Evolutionary conservation across 2,329 filamentous ascomycete genomes (phyloP).

Genomic region (Blastomyces parvus): DNA sequence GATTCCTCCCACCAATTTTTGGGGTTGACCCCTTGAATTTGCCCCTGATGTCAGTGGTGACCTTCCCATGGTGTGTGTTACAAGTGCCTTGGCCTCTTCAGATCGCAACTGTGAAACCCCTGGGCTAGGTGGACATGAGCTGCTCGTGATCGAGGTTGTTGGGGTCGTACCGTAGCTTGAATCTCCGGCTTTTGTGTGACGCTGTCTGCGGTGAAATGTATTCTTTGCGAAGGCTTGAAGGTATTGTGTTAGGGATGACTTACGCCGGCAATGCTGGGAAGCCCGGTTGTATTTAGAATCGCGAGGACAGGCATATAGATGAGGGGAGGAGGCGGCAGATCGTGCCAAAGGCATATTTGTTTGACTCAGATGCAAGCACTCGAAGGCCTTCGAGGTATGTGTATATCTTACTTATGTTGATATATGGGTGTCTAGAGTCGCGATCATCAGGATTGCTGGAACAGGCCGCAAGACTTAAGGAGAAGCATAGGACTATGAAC

Average conservation of each 20-base stretch:
- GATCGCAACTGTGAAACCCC: not conserved
- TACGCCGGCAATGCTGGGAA: conserved; percentile 7
- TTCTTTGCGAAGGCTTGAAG: conserved; percentile 18
- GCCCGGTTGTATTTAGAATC: conserved; percentile 13
- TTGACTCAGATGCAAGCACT: not conserved
- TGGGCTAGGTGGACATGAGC: not conserved
- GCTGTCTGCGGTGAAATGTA: conserved; percentile 15
- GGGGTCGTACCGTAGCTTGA: not conserved
- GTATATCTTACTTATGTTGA: not conserved
- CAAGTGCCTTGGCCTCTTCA: not conserved
- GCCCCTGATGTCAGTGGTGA: not conserved
- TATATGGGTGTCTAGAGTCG: not conserved
- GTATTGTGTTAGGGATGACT: conserved; percentile 15
- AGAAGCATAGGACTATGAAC: not conserved
- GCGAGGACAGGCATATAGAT: not conserved
- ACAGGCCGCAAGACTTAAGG: not conserved
- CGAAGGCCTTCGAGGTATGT: not conserved
- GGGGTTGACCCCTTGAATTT: not conserved
- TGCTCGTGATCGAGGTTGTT: not conserved
- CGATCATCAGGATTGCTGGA: not conserved
- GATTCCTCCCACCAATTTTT: not conserved
- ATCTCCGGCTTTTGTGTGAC: conserved; percentile 9
- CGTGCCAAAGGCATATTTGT: not conserved
- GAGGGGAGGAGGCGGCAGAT: not conserved
- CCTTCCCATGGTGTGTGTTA: not conserved